phyloP scores from a whole-genome alignment of 345 rosid species.

The Gossypium ekmanianum region DNA sequence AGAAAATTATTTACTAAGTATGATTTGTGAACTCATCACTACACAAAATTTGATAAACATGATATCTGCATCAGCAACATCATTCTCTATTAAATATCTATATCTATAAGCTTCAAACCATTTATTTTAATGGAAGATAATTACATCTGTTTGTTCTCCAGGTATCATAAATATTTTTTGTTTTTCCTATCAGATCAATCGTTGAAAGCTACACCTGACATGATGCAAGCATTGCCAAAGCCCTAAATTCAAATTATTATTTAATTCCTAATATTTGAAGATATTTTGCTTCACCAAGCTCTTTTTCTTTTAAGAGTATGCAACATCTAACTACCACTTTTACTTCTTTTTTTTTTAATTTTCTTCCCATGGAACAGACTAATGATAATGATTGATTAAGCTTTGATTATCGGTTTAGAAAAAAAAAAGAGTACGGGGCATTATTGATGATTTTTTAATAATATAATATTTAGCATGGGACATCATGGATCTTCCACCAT shows the following conservation, averaged over 20 bases:
- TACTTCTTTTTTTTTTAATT: neutral
- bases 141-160: neutral
- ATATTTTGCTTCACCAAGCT: neutral
- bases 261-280: neutral
- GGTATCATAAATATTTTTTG: neutral
- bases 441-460: neutral
- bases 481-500: neutral
- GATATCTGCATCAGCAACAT: neutral
- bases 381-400: neutral
- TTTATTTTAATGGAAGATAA: conserved; percentile 3
- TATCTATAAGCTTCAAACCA: neutral
- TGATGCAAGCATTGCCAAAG: neutral
- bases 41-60: neutral
- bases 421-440: neutral
- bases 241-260: neutral
- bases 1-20: no score
- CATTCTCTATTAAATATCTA: neutral
- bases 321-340: neutral
- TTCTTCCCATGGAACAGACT: neutral
- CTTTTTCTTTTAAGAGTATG: neutral
- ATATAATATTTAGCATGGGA: neutral
- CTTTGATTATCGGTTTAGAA: neutral
- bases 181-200: neutral
- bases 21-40: neutral
- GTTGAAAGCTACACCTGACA: neutral